Base-by-base conservation (phyloP, 2,329 filamentous ascomycete species). In the Monilinia vaccinii-corymbosi region DNA sequence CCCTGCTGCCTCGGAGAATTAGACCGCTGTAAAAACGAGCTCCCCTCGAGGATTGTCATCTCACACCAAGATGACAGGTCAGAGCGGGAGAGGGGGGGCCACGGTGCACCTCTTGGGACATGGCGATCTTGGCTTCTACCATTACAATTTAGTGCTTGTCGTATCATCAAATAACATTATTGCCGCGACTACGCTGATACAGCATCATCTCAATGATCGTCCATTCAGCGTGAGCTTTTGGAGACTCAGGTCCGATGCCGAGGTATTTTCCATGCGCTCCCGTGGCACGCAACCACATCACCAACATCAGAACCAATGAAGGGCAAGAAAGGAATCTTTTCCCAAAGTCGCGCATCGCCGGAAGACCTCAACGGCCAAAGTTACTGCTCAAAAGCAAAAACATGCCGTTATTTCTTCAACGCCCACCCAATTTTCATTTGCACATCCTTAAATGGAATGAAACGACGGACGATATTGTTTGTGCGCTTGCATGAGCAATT, bases 11-110 rank as follows among this genome's bases (percentile, higher is more conserved):
- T 46, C 57, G 57, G 57, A 59, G 57, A 59, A 66, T 61, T 63
- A 45, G 34, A 68, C 67, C 66, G 67, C 66, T 65, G 68, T 67
- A 67, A 67, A 65, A 42, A 56, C 58, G 42, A 61, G 60, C 52
- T 31, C 46, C 63, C 67, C 64, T 66, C 60, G 62, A 67, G 65
- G 66, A 61, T 66, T 66, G 47, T 48, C 56, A 58, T 61, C 56
- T 50, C 57, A 50, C 53, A 60, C 61, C 62, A 66, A 62, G 44
- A 63, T 63, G 64, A 65, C 62, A 56, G 63, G 65, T 63, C 63
- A 62, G 57, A 64, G 62, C 59, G 60, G 47, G 56, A 61, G 62
- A 60, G 60, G 60, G 60, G 60, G 51, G 61, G 60, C 60, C 63
- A 64, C 52, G n/a, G 36, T 51, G 51, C 56, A 32, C 23, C 51